These are phyloP conservation scores for Candida loeiensis DNA, from an alignment of 805 yeast genomes.

Conservation along the genomic window DNA sequence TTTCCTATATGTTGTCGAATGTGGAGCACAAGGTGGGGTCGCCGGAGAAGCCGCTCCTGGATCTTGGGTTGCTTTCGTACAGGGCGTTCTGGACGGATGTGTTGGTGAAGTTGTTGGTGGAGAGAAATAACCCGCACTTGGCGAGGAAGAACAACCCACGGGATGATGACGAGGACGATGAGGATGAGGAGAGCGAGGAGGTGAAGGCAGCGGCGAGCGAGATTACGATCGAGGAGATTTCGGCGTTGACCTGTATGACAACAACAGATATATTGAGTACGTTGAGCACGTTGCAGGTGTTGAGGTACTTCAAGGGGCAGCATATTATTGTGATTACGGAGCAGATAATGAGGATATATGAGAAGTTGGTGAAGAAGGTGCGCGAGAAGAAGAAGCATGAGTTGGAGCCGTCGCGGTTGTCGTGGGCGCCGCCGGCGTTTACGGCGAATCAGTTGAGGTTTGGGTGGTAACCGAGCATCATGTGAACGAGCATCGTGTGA, in stretches of 20 bases:
- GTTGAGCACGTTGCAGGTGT: conserved; percentile 82
- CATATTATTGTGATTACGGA: conserved; percentile 85
- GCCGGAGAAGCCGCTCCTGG: conserved; percentile 96
- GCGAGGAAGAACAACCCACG: conserved; percentile 36
- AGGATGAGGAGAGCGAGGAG: conserved; percentile 15
- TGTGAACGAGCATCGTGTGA: background rate
- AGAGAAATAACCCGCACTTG: conserved; percentile 41
- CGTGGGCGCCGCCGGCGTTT: conserved; percentile 94
- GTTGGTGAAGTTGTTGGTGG: conserved; percentile 68
- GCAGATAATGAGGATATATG: conserved; percentile 72
- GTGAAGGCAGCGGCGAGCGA: conserved; percentile 32
- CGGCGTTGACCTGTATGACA: conserved; percentile 86
- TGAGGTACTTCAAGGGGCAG: conserved; percentile 92
- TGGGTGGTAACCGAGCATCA: conserved; percentile 61
- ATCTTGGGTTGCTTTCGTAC: conserved; percentile 87
- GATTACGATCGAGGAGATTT: conserved; percentile 85
- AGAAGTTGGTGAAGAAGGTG: conserved; percentile 48
- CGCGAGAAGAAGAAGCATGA: conserved; percentile 71
- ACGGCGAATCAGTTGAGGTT: conserved; percentile 94
- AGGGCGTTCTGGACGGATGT: conserved; percentile 97
- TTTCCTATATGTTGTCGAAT: conserved; percentile 85
- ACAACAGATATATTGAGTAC: conserved; percentile 94
- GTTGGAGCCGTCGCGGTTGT: conserved; percentile 65
- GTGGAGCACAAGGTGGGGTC: conserved; percentile 90
- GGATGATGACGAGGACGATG: conserved; percentile 18